Evolutionary conservation across 192 early-diverging fungal species (phyloP), one percentile per base, ranked within the genome.

Genomic region (Nowakowskiella sp.): DNA sequence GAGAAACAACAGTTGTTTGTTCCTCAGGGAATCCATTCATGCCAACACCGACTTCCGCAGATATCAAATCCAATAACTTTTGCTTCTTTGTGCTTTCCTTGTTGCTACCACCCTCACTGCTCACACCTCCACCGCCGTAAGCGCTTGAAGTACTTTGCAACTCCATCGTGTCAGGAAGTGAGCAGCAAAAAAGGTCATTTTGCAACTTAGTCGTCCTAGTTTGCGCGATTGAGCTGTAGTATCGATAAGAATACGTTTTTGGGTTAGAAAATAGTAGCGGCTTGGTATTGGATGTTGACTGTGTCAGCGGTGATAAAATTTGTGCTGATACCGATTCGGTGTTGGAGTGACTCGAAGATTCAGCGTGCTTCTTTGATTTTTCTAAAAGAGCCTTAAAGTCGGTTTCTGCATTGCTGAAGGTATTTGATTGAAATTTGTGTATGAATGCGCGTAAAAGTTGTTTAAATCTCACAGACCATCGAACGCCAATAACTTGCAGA

Each of bases 381-480:
- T n/a, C n/a, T n/a, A n/a, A n/a, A n/a, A n/a, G n/a, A n/a, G n/a
- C n/a, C n/a, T n/a, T n/a, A n/a, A n/a, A n/a, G n/a, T n/a, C 19
- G 36, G 36, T 13, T 39, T 39, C 36, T 13, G 19, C 13, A 39
- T 39, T 39, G 19, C 36, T 13, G 36, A 13, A 13, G 19, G 19
- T 13, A 13, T 39, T 39, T 13, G 13, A 13, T 39, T 39, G 13
- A 39, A 13, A 39, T 13, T 39, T 39, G 19, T 19, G 13, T 19
- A 39, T 39, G 36, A 39, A 39, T 13, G 36, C 13, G 19, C 10
- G 31, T 29, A 60, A 34, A 4, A 60, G 26, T n/a, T 6, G 8
- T 7, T 48, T 31, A 9, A 60, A 9, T 24, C 61, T 42, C 9
- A 60, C 58, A 5, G 60, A n/a, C 54, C 54, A 60, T 43, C 22